Percentiles rank a stretch among this genome's conserved stretches.
Conservation (phyloP, 2,329 filamentous ascomycete species). For the Didymella exigua region DNA sequence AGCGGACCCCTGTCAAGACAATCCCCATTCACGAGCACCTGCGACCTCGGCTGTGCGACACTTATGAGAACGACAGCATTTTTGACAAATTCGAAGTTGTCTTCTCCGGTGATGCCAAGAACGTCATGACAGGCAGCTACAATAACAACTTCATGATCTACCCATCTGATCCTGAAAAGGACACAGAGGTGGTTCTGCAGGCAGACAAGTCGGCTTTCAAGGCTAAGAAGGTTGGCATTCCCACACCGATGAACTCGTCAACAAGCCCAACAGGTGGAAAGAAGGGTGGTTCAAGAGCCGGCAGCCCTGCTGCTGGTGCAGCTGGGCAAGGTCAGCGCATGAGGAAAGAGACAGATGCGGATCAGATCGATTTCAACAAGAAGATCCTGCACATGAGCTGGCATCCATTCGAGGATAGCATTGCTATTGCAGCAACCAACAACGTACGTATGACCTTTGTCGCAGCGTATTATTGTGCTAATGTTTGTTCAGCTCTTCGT, state of each 20-base stretch:
- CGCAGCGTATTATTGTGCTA: not conserved
- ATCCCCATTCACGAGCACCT: constrained; percentile 99
- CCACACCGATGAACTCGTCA: constrained; percentile 89
- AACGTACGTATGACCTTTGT: constrained; percentile 71
- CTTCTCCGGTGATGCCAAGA: constrained; percentile 97
- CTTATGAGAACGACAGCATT: constrained; percentile 98
- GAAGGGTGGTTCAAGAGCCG: constrained; percentile 86
- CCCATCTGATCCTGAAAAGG: constrained; percentile 91
- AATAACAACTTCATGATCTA: constrained; percentile 99
- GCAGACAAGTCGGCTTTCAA: constrained; percentile 99
- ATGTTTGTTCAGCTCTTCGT: constrained; percentile 58
- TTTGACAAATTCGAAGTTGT: constrained; percentile 99
- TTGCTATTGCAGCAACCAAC: constrained; percentile 98
- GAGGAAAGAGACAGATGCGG: constrained; percentile 98
- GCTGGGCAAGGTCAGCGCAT: constrained; percentile 86
- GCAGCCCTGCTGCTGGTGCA: constrained; percentile 76
- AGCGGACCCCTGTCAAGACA: constrained; percentile 94
- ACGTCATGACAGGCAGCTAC: constrained; percentile 99
- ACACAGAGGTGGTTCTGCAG: constrained; percentile 95
- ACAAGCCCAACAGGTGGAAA: constrained; percentile 76
- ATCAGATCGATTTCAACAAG: constrained; percentile 99
- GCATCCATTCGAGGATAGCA: constrained; percentile 99
- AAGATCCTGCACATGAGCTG: constrained; percentile 99
- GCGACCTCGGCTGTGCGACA: constrained; percentile 91
- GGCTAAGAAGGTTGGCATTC: constrained; percentile 98